Base-by-base conservation (phyloP, 768 basidiomycete genomes). In the Boletus rubroflammeus region DNA sequence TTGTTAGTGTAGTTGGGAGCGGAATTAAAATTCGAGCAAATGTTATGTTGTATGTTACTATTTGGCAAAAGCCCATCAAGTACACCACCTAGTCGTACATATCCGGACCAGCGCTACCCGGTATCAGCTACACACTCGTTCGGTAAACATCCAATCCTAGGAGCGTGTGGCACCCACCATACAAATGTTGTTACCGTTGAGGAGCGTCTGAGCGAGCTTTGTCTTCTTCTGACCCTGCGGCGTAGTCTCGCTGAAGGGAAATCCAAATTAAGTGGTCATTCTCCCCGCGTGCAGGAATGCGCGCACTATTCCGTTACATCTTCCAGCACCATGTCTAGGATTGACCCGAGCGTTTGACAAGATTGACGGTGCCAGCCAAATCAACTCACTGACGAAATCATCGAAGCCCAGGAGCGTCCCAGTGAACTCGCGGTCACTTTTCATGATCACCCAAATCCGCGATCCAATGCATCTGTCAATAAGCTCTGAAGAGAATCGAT, bases 391-490 rank as follows among this genome's bases (percentile, higher is more conserved):
- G 72, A 99, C 96, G 72, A 96, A 99, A 73, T 99, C 96, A 69
- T 99, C 96, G 64, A 99, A 99, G 2, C 96, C 96, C 32, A 96
- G 79, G 39, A 99, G 78, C 3, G 86, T 97, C 11, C 96, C 96
- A 23, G 90, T 91, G 74, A 98, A 99, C 75, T 99, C 96, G 43
- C 93, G 87, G 57, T 99, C 94, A 62, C 81, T 86, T 76, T 98
- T 98, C 93, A 97, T 98, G 70, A 98, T 85, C 64, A 98, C 96
- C 92, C 93, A 97, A 67, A 98, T 95, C 46, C 85, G 83, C 32
- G 93, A 96, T 53, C 96, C 96, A 69, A 98, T 98, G 68, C 96
- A 98, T 69, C 90, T 83, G 72, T 99, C 96, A 65, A 99, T 96
- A 41, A 99, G 80, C 71, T 98, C 96, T 95, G 50, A 42, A 36